Conservation (phyloP, 441 rosid genomes). For the Gossypium lobatum region DNA sequence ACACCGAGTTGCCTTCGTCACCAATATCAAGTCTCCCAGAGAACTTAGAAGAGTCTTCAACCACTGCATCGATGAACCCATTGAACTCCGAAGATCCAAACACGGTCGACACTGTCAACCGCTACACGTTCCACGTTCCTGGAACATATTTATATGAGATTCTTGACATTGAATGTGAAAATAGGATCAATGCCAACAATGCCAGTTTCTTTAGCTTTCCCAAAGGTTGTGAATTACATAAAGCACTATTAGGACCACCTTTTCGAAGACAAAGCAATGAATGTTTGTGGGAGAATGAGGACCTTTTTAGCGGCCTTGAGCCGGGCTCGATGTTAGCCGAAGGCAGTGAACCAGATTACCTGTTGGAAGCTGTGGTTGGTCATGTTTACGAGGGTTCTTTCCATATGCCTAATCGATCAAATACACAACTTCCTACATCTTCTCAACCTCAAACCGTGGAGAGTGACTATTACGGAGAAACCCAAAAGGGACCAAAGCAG, state of each 20-base stretch:
- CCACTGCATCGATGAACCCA: not conserved
- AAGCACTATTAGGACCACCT: constrained; percentile 42
- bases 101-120: constrained; percentile 17
- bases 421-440: constrained; percentile 11
- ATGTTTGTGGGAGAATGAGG: constrained; percentile 20
- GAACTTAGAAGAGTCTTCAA: not conserved
- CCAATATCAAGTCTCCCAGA: not conserved
- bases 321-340: not conserved
- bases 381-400: constrained; percentile 9
- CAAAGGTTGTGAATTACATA: constrained; percentile 38
- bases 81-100: constrained; percentile 20
- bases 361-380: constrained; percentile 42
- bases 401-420: not conserved
- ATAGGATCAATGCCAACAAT: not conserved
- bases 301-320: not conserved
- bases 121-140: constrained; percentile 1
- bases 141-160: constrained; percentile 20
- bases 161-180: constrained; percentile 14
- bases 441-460: constrained; percentile 16
- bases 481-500: constrained; percentile 25
- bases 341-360: constrained; percentile 24
- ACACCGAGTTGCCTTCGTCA: not conserved
- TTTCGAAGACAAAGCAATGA: constrained; percentile 21
- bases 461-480: not conserved
- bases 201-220: constrained; percentile 33